These are phyloP conservation scores for Dactylellina parvicollis DNA, from an alignment of 2,329 filamentous ascomycete species.

Conservation along the genomic window DNA sequence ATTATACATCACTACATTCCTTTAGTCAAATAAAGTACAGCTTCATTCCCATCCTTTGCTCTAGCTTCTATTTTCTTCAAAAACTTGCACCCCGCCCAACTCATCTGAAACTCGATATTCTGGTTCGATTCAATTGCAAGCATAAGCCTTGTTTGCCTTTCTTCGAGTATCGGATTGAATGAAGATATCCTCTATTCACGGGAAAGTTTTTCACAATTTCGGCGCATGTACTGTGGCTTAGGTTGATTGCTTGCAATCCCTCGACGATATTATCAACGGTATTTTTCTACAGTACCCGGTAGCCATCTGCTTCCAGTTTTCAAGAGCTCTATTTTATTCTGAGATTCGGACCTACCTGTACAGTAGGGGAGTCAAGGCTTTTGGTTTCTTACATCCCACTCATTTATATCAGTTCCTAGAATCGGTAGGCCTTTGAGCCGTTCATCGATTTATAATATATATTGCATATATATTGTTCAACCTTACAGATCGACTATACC, in stretches of 20 bases:
- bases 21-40: conserved; percentile 34
- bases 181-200: not conserved
- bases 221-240: not conserved
- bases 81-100: not conserved
- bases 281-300: too few relatives aligned
- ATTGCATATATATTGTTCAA: too few relatives aligned
- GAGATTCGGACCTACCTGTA: conserved; percentile 15
- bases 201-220: not conserved
- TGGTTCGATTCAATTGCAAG: conserved; percentile 1
- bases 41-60: not conserved
- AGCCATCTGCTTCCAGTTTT: conserved; percentile 2
- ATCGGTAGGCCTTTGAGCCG: not conserved
- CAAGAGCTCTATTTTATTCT: not conserved
- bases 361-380: conserved; percentile 18
- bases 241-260: conserved; percentile 4
- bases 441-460: too few relatives aligned
- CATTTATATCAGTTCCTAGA: not conserved
- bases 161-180: not conserved
- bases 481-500: not conserved
- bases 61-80: not conserved
- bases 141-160: conserved; percentile 14
- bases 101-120: conserved; percentile 2
- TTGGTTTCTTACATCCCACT: not conserved
- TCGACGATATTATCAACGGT: not conserved
- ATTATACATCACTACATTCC: conserved; percentile 21